Evolutionary conservation across 2,329 filamentous ascomycete genomes (phyloP).

Genomic region (Pseudogymnoascus sp.): DNA sequence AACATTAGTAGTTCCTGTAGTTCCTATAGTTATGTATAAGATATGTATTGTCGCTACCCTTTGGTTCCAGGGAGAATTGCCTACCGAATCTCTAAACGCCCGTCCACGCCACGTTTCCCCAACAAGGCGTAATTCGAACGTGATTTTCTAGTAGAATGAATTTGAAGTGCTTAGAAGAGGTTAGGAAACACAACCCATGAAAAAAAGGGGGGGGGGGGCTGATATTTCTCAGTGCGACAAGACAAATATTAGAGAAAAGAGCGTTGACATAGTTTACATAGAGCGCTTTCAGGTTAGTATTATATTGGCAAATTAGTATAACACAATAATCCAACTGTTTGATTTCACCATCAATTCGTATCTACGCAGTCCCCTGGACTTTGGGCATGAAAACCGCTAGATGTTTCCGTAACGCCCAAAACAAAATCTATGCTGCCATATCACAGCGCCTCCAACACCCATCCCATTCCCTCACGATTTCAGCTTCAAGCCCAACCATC

Average conservation of each 20-base stretch:
- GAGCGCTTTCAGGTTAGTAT: neutral
- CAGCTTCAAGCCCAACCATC: conserved; percentile 56
- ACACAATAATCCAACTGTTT: neutral
- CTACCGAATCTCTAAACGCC: no score
- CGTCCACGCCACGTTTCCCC: no score
- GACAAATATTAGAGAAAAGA: neutral
- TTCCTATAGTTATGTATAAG: no score
- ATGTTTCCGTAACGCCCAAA: neutral
- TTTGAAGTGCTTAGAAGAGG: no score
- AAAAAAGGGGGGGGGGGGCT: no score
- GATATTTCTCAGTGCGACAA: neutral
- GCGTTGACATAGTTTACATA: no score
- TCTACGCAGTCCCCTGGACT: neutral
- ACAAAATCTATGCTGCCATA: neutral
- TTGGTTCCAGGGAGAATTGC: no score
- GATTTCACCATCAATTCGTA: neutral
- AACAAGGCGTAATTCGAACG: no score
- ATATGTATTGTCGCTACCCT: no score
- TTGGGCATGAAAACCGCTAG: neutral
- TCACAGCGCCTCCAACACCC: neutral
- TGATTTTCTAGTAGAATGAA: no score
- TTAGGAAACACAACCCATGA: no score
- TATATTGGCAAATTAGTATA: neutral
- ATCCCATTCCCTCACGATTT: neutral
- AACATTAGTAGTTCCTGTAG: no score